A percentile compares a stretch with the other conserved stretches of the same genome.
phyloP scores from a whole-genome alignment of 1,284 basidiomycete species.

The Pisolithus thermaeus region DNA sequence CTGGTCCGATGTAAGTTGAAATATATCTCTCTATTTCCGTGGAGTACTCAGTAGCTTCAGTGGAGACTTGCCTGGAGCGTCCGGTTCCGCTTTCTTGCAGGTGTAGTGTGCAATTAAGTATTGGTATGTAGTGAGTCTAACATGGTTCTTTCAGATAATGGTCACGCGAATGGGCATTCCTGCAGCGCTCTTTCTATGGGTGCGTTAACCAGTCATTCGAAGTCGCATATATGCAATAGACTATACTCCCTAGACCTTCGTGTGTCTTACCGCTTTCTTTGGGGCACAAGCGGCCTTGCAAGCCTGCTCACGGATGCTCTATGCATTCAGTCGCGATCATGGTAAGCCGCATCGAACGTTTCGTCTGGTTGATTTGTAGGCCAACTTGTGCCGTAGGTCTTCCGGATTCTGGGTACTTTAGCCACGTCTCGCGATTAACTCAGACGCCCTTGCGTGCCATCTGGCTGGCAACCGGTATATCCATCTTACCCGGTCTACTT shows the following conservation, averaged over 20 bases:
- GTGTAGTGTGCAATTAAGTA: slow-evolving; percentile 25
- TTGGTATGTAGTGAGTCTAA: background rate
- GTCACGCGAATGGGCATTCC: slow-evolving; percentile 65
- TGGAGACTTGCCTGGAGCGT: slow-evolving; percentile 54
- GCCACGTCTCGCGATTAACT: slow-evolving; percentile 57
- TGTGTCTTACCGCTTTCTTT: slow-evolving; percentile 79
- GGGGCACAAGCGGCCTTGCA: slow-evolving; percentile 81
- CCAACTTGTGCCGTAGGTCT: slow-evolving; percentile 42
- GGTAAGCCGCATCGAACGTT: slow-evolving; percentile 31
- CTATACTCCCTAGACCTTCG: slow-evolving; percentile 42
- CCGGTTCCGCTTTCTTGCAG: slow-evolving; percentile 65
- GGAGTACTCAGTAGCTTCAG: slow-evolving; percentile 24
- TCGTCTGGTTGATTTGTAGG: background rate
- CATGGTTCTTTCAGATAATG: slow-evolving; percentile 52
- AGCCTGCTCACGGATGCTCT: slow-evolving; percentile 81
- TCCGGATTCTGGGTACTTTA: slow-evolving; percentile 78
- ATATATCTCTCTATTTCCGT: too few species aligned
- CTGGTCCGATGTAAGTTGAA: slow-evolving; percentile 66
- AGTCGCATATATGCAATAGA: background rate
- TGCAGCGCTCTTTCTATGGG: slow-evolving; percentile 74
- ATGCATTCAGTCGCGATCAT: slow-evolving; percentile 84
- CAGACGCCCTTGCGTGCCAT: slow-evolving; percentile 80
- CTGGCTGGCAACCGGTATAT: slow-evolving; percentile 68
- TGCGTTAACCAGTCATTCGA: slow-evolving; percentile 23
- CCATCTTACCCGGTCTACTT: slow-evolving; percentile 71